Conservation (phyloP, 2,329 filamentous ascomycete genomes). For the Cercospora beticola region DNA sequence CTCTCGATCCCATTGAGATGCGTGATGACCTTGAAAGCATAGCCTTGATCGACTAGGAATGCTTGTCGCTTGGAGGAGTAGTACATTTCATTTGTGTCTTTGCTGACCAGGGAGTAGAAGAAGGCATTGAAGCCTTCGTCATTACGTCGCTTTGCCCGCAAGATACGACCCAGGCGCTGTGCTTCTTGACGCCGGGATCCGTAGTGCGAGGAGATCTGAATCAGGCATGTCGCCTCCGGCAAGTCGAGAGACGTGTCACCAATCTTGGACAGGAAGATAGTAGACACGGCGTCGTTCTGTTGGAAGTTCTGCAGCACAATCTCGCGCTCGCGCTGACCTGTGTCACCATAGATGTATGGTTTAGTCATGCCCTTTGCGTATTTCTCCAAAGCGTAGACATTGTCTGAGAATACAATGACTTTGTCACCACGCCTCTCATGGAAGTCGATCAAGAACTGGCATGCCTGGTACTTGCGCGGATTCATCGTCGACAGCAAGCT, state of each 20-base stretch:
- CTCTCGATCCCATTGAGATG: constrained; percentile 88
- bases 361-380: constrained; percentile 84
- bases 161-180: constrained; percentile 86
- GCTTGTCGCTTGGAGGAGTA: constrained; percentile 96
- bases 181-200: constrained; percentile 96
- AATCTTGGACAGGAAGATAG: constrained; percentile 94
- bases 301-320: constrained; percentile 92
- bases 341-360: constrained; percentile 88
- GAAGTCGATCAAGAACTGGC: constrained; percentile 97
- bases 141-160: constrained; percentile 91
- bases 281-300: constrained; percentile 85
- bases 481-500: constrained; percentile 92
- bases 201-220: constrained; percentile 97
- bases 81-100: constrained; percentile 97
- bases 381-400: constrained; percentile 84
- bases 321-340: constrained; percentile 79
- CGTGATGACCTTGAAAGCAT: constrained; percentile 98
- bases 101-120: constrained; percentile 96
- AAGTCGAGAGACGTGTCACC: constrained; percentile 97
- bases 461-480: constrained; percentile 92
- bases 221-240: constrained; percentile 92
- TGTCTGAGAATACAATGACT: constrained; percentile 97
- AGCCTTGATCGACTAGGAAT: constrained; percentile 95
- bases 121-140: constrained; percentile 99
- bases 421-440: constrained; percentile 94